A percentile compares a stretch with the other conserved stretches of the same genome.
phyloP scores from a whole-genome alignment of 305 asterid genomes.

The Solanum hybrid region DNA sequence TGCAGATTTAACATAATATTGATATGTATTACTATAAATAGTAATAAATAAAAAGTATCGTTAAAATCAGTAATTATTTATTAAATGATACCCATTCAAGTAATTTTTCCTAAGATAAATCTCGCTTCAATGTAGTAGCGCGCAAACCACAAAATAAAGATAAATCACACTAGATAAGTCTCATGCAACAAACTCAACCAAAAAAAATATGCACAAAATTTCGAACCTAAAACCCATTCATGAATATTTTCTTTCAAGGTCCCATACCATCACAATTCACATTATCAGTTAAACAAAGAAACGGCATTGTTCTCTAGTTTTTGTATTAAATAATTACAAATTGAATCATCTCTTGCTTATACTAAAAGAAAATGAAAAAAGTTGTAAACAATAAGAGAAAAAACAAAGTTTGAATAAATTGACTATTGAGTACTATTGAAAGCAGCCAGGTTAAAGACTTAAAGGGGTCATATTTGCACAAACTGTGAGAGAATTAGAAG shows the following conservation, averaged over 20 bases:
- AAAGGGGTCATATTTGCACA: background rate
- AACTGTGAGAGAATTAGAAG: background rate
- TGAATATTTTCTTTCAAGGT: background rate
- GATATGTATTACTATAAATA: too few species aligned
- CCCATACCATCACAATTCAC: background rate
- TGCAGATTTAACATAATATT: too few species aligned
- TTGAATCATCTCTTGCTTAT: background rate
- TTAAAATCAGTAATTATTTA: too few species aligned
- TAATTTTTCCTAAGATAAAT: background rate
- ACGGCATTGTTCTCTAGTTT: background rate
- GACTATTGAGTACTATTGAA: background rate
- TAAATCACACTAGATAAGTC: background rate
- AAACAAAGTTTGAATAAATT: background rate
- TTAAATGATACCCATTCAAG: too few species aligned
- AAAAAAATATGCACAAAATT: rapidly evolving
- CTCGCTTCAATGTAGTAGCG: background rate
- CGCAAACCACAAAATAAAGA: background rate
- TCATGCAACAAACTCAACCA: background rate
- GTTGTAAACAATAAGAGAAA: background rate
- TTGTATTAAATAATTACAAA: background rate
- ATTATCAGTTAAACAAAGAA: background rate
- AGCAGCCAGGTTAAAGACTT: background rate
- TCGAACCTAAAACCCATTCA: background rate
- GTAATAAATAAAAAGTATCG: too few species aligned
- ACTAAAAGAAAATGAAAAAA: background rate